These are phyloP conservation scores for Microdochium paspali DNA, from an alignment of 2,329 filamentous ascomycete genomes.

Conservation along the genomic window DNA sequence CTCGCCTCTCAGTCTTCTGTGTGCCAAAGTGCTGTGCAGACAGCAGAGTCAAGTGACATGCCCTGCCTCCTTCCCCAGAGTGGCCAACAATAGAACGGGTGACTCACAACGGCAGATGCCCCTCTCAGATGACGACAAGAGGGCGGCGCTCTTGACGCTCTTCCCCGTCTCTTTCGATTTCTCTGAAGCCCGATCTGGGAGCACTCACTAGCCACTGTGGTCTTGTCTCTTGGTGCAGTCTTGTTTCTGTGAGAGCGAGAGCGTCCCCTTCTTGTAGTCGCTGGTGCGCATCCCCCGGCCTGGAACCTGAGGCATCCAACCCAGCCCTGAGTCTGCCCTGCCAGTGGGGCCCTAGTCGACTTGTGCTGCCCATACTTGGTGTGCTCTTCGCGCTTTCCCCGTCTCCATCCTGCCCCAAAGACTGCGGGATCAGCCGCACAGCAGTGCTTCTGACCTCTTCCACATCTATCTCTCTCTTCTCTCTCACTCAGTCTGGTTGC, in stretches of 20 bases:
- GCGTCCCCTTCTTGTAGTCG: too few relatives aligned
- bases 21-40: too few relatives aligned
- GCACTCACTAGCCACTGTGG: too few relatives aligned
- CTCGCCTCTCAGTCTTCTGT: too few relatives aligned
- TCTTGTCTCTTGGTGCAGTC: too few relatives aligned
- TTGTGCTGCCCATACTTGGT: neutral
- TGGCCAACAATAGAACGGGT: neutral
- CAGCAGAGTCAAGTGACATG: neutral
- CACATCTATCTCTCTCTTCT: conserved; percentile 16
- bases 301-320: too few relatives aligned
- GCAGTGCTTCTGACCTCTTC: conserved; percentile 18
- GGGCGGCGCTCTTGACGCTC: too few relatives aligned
- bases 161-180: neutral
- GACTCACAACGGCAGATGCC: neutral
- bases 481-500: conserved; percentile 6
- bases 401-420: conserved; percentile 2
- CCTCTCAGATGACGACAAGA: neutral
- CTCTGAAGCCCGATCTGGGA: too few relatives aligned
- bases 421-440: conserved; percentile 22
- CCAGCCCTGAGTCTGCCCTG: neutral
- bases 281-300: too few relatives aligned
- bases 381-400: neutral
- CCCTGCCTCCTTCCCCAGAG: neutral
- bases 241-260: too few relatives aligned
- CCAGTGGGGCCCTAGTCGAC: neutral